A percentile compares a stretch with the other conserved stretches of the same genome.
Conservation (phyloP, 805 yeast species). For the Metschnikowia cerradonensis region DNA sequence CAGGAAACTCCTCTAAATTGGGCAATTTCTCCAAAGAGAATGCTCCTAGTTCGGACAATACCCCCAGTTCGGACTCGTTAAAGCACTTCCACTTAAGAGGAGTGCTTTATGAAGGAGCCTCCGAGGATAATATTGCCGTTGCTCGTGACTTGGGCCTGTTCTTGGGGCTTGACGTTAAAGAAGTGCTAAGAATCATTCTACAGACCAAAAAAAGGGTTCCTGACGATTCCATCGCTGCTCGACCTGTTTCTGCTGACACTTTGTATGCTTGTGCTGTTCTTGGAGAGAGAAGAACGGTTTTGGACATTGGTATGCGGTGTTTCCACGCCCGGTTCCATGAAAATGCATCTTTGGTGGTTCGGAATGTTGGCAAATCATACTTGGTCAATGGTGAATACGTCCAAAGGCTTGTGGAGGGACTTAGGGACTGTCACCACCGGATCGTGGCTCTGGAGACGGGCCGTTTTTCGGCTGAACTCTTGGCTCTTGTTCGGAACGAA, state of each 20-base stretch:
- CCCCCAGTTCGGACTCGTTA: constrained; percentile 1
- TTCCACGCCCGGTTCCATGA: constrained; percentile 18
- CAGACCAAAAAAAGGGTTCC: constrained; percentile 31
- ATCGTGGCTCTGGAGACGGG: not conserved
- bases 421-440: constrained; percentile 1
- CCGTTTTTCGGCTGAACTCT: not conserved
- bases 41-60: not conserved
- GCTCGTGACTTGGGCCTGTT: constrained; percentile 39
- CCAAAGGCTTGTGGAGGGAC: constrained; percentile 3
- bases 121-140: constrained; percentile 30
- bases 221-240: constrained; percentile 17
- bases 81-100: constrained; percentile 40
- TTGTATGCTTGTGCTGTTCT: constrained; percentile 40
- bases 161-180: constrained; percentile 40
- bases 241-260: constrained; percentile 8
- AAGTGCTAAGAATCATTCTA: constrained; percentile 46
- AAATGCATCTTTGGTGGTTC: constrained; percentile 23
- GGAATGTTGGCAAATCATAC: constrained; percentile 31
- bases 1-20: too few relatives aligned
- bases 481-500: constrained; percentile 23
- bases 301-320: constrained; percentile 38
- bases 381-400: constrained; percentile 6
- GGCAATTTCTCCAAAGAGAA: too few relatives aligned
- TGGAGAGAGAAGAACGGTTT: constrained; percentile 48
- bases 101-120: constrained; percentile 32